These are phyloP conservation scores for Claviceps sp. DNA, from an alignment of 2,329 filamentous ascomycete species.

Conservation along the genomic window DNA sequence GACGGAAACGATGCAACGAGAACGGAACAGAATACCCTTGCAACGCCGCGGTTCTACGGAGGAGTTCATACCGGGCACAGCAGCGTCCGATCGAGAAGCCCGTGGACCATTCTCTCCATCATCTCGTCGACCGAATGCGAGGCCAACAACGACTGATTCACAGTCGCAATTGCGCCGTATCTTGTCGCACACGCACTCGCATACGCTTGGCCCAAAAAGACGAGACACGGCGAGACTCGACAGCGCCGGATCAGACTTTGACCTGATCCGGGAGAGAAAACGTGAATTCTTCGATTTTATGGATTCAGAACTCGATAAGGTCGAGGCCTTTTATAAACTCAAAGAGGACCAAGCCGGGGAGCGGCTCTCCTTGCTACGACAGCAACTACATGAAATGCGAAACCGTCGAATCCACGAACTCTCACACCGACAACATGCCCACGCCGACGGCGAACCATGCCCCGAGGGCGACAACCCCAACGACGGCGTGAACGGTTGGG, in stretches of 20 bases:
- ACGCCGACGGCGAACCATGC: constrained; percentile 14
- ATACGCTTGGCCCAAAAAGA: not conserved
- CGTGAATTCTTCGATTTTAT: constrained; percentile 81
- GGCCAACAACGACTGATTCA: constrained; percentile 9
- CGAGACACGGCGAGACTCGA: constrained; percentile 22
- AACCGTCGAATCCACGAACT: constrained; percentile 68
- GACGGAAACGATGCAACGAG: constrained; percentile 8
- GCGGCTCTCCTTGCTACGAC: constrained; percentile 55
- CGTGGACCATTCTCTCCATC: constrained; percentile 7
- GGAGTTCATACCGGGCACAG: constrained; percentile 12
- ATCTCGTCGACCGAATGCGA: constrained; percentile 6
- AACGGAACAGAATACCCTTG: constrained; percentile 14
- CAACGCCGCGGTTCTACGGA: constrained; percentile 24
- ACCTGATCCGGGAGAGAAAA: constrained; percentile 58
- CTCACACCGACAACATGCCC: constrained; percentile 25
- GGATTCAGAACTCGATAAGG: constrained; percentile 75
- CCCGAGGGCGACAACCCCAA: constrained; percentile 13
- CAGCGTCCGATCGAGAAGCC: constrained; percentile 1
- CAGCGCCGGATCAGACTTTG: constrained; percentile 30
- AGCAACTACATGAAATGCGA: constrained; percentile 87
- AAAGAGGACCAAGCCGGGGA: constrained; percentile 78
- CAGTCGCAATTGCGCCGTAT: constrained; percentile 22
- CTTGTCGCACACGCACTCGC: constrained; percentile 17
- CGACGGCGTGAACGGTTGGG: constrained; percentile 26
- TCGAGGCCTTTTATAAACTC: constrained; percentile 75